These are phyloP conservation scores for Phoenix dactylifera DNA, from an alignment of 176 grass and related monocot genomes.

Conservation along the genomic window DNA sequence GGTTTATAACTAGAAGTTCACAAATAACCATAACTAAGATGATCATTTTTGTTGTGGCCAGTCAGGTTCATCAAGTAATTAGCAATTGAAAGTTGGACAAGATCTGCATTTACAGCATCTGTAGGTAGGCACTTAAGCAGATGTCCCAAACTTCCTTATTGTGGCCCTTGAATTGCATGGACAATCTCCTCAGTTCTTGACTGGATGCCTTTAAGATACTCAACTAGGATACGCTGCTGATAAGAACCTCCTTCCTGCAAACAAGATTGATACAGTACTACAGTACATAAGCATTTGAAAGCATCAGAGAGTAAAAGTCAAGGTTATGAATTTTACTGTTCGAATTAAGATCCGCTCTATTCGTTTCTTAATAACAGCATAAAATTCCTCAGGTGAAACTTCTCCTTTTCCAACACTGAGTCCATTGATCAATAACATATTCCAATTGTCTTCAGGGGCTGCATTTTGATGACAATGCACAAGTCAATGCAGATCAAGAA, in stretches of 20 bases:
- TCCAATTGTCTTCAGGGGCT: constrained; percentile 74
- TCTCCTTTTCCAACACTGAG: constrained; percentile 72
- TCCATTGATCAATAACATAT: constrained; percentile 66
- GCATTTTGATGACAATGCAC: constrained; percentile 19
- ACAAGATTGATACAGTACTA: not conserved
- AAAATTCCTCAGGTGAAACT: constrained; percentile 66
- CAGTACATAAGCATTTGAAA: not conserved
- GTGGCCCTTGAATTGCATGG: constrained; percentile 60
- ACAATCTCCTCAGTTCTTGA: constrained; percentile 68
- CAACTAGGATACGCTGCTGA: constrained; percentile 65
- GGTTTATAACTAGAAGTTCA: no score
- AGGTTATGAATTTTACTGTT: constrained; percentile 46
- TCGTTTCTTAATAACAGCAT: constrained; percentile 69
- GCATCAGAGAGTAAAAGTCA: not conserved
- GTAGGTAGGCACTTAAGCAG: not conserved
- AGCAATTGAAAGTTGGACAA: no score
- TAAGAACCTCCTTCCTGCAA: constrained; percentile 90
- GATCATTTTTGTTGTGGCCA: no score
- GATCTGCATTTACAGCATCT: no score
- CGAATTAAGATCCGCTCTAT: constrained; percentile 84
- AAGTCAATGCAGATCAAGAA: constrained; percentile 13
- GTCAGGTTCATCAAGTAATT: no score
- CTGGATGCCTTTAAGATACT: constrained; percentile 87
- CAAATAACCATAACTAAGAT: no score
- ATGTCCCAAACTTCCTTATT: not conserved